A percentile compares a stretch with the other conserved stretches of the same genome.
Conservation (phyloP, 2,329 filamentous ascomycete genomes). For the Blastomyces parvus region DNA sequence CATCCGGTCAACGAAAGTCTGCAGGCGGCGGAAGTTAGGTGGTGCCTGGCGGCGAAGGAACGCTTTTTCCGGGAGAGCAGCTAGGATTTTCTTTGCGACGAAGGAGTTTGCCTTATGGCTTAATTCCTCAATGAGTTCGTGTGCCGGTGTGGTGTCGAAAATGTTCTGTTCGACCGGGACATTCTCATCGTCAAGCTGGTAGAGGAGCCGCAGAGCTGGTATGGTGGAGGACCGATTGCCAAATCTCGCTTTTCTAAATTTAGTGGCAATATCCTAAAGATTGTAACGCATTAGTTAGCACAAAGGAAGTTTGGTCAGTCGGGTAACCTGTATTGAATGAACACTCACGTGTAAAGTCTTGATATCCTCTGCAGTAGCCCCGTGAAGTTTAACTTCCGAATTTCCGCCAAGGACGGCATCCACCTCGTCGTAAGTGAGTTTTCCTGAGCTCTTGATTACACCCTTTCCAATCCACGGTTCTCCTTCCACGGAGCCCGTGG, state of each 20-base stretch:
- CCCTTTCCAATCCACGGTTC: constrained; percentile 91
- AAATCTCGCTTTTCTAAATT: constrained; percentile 81
- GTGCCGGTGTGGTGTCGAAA: constrained; percentile 79
- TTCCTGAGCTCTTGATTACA: constrained; percentile 84
- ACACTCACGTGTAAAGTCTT: constrained; percentile 61
- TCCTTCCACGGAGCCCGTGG: constrained; percentile 72
- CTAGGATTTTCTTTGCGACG: constrained; percentile 73
- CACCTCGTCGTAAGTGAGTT: constrained; percentile 74
- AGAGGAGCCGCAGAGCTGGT: constrained; percentile 75
- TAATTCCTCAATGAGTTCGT: constrained; percentile 90
- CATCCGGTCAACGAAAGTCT: constrained; percentile 90
- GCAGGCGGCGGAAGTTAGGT: constrained; percentile 78
- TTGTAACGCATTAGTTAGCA: constrained; percentile 2
- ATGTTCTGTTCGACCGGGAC: constrained; percentile 94
- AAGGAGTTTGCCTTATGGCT: constrained; percentile 86
- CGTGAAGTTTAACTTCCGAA: constrained; percentile 52
- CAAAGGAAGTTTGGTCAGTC: not conserved
- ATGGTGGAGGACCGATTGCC: constrained; percentile 70
- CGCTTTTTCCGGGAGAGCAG: constrained; percentile 80
- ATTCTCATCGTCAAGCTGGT: constrained; percentile 96
- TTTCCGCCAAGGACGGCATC: constrained; percentile 66
- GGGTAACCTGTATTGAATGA: not conserved
- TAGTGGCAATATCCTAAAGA: constrained; percentile 62
- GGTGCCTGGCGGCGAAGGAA: constrained; percentile 76
- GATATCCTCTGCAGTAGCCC: constrained; percentile 64